These are phyloP conservation scores for Naganishia vishniacii DNA, from an alignment of 768 basidiomycete genomes.

Conservation along the genomic window DNA sequence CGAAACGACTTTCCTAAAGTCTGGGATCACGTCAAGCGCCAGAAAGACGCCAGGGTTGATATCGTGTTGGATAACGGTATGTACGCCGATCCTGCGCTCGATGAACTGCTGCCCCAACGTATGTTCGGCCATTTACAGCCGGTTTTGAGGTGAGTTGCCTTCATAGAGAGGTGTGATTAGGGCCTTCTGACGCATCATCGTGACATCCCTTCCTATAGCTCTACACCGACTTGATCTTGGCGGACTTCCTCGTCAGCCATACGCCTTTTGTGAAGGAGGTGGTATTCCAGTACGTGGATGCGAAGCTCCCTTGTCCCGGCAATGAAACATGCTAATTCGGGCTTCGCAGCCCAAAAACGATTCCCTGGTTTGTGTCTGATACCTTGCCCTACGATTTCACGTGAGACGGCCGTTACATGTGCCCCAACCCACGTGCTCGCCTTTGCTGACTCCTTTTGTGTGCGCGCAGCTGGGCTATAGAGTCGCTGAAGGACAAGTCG, in stretches of 20 bases:
- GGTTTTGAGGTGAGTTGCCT: constrained; percentile 79
- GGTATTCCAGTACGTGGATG: constrained; percentile 72
- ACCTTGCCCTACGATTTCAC: constrained; percentile 81
- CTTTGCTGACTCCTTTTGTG: not conserved
- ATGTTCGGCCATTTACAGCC: too few relatives aligned
- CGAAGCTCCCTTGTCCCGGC: not conserved
- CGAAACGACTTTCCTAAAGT: constrained; percentile 70
- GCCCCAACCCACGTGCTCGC: not conserved
- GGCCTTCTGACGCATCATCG: too few relatives aligned
- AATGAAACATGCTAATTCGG: not conserved
- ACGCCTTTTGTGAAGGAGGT: constrained; percentile 76
- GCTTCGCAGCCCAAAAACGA: constrained; percentile 69
- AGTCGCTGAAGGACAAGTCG: constrained; percentile 50
- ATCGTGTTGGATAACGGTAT: constrained; percentile 86
- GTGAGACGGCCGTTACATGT: constrained; percentile 44
- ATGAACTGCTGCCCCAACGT: too few relatives aligned
- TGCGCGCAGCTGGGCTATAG: constrained; percentile 53
- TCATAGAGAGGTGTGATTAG: too few relatives aligned
- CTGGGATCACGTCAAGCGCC: constrained; percentile 65
- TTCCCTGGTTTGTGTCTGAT: constrained; percentile 97
- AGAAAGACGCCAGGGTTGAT: constrained; percentile 62
- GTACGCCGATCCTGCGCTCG: too few relatives aligned
- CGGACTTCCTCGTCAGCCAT: constrained; percentile 72
- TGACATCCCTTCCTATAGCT: constrained; percentile 53
- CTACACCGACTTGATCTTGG: constrained; percentile 83